Evolutionary conservation across 345 rosid genomes (phyloP), one percentile per base, ranked within the genome.

Genomic region (Ceriops tagal): DNA sequence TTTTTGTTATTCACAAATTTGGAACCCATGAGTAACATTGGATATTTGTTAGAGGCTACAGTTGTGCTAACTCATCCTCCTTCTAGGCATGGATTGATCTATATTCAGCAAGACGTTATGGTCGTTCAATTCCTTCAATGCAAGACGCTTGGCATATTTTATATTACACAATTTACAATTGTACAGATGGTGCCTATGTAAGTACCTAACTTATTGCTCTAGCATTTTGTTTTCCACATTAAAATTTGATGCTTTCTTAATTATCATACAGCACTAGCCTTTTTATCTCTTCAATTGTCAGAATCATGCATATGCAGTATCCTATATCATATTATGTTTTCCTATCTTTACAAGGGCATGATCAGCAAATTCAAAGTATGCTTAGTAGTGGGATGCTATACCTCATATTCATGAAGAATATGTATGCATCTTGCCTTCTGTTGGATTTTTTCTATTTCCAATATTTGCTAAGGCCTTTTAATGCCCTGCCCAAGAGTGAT

Each of bases 111-210:
- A 84, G 93, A 76, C 89, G 89, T 26, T 86, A 88, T 76, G 90
- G 93, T 46, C 79, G 37, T 67, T 57, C 82, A 49, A 70, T 77
- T 75, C 73, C 86, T 65, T 65, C 53, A 31, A 69, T 84, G 49
- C 78, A 76, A 67, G 80, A 84, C 11, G 86, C 92, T 22, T 88
- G 92, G 92, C 75, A 69, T 58, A 79, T 84, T 65, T 77, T 88
- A 52, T 79, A 84, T 72, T 88, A 75, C 80, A 84, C 92, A 11
- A 63, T 88, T 70, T 88, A 86, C 73, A 88, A 88, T 67, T 88
- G 92, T 79, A 86, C 90, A 13, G 92, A 86, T 61, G 87, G 84
- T 70, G 86, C 85, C 64, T 77, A 80, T 68, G 92, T 88, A 79
- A 86, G 87, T 83, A 39, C 61, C 27, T 35, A 30, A 60, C 68